Percentiles rank a stretch among this genome's conserved stretches.
phyloP scores from a whole-genome alignment of 768 basidiomycete species.

The Tubosaeta sp. region DNA sequence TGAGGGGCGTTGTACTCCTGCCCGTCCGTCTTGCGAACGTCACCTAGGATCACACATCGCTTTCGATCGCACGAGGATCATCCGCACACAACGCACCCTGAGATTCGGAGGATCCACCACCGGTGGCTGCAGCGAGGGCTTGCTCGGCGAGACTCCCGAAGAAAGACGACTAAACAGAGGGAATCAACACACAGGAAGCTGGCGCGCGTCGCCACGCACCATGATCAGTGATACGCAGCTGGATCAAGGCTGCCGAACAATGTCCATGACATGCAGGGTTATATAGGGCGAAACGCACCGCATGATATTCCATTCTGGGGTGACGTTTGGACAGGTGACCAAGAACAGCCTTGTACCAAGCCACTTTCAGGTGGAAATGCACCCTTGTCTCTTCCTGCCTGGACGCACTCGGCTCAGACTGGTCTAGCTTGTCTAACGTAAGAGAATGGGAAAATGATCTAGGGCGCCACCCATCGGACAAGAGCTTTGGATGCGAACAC shows the following conservation, averaged over 20 bases:
- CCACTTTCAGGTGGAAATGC: background rate
- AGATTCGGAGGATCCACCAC: slow-evolving; percentile 2
- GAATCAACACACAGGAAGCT: background rate
- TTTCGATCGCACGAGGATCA: background rate
- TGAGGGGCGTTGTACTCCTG: slow-evolving; percentile 58
- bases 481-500: background rate
- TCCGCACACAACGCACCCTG: slow-evolving; percentile 3
- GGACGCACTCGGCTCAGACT: background rate
- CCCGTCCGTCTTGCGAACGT: slow-evolving; percentile 57
- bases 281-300: slow-evolving; percentile 16
- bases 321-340: slow-evolving; percentile 17
- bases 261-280: background rate
- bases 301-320: slow-evolving; percentile 22
- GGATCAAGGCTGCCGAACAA: slow-evolving; percentile 9
- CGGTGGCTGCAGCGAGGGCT: slow-evolving; percentile 48
- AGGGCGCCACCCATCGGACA: background rate
- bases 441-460: background rate
- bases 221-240: slow-evolving; percentile 14
- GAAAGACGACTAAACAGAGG: slow-evolving; percentile 50
- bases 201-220: slow-evolving; percentile 13
- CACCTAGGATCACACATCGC: slow-evolving; percentile 28
- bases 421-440: background rate
- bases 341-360: slow-evolving; percentile 1
- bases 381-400: background rate
- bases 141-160: slow-evolving; percentile 71